Evolutionary conservation across 2,329 filamentous ascomycete genomes (phyloP), one percentile per base, ranked within the genome.

Genomic region (Paecilomyces sp.): DNA sequence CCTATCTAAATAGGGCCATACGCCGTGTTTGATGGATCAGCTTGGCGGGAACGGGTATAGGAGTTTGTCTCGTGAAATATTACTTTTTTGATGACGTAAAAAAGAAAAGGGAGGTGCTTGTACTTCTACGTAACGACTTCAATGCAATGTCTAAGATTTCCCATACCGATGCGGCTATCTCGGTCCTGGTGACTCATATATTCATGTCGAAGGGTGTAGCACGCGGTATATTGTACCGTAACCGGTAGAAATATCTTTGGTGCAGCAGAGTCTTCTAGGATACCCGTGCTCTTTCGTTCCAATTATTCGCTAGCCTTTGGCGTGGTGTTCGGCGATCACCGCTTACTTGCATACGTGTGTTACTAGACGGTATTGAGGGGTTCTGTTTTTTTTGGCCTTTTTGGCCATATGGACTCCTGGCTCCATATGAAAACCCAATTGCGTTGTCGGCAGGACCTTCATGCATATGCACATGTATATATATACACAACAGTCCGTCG

Each of bases 1-100:
- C 79, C 79, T 55, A 81, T 81, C 62, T 81, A 73, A 76, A 64
- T 30, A 13, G 34, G 18, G 54, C 34, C 31, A 3, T 33, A 7
- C 18, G 9, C 13, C 33, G 24, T 36, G n/a, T 56, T 11, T 28
- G 22, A 12, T 24, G 18, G 25, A 7, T 56, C 24, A 28, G 15
- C 18, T 36, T 28, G 25, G 24, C 8, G 33, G 24, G n/a, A 7
- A 22, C 41, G 18, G 41, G 41, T 47, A 47, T n/a, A 22, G 41
- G 41, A 47, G 41, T 47, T 47, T 47, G n/a, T 47, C 41, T 47
- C 41, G n/a, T 4, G 41, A 47, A 47, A 47, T 2, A 9, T 3
- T 22, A 18, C 7, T 18, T 6, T 41, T 41, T 47, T 47, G 41
- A 47, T 47, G 41, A 18, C n/a, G 8, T 18, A 22, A 47, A 28